Base-by-base conservation (phyloP, 768 basidiomycete species). In the Boletus reticulatus region DNA sequence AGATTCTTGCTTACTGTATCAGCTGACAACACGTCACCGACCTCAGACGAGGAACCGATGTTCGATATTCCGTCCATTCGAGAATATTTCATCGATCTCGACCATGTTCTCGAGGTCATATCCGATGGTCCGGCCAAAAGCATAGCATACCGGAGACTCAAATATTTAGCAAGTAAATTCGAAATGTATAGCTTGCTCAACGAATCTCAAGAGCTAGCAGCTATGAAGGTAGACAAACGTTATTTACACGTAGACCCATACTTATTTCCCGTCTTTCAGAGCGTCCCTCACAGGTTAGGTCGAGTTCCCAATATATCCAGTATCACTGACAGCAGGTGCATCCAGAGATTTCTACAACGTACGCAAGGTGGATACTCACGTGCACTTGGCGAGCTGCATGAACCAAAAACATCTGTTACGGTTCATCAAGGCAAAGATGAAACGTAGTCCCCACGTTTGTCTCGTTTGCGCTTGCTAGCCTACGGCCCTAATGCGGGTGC, bases 361-460 rank as follows among this genome's bases (percentile, higher is more conserved):
- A 48, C 87, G 97, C 24, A 99, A 99, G 70, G 97, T 99, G 56
- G 97, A 99, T 68, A 99, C 97, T 9, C 97, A 99, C 72, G 92
- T 99, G 29, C 97, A 99, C 66, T 93, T 98, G 69, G 96, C 96
- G 4, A 97, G 95, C 57, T 92, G 92, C 73, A 98, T 98, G 95
- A 99, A 99, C 70, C 97, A 99, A 72, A 99, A 99, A 72, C 97
- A 99, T 75, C 75, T 99, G 19, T 76, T 99, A 13, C 92, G 97
- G 10, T 98, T 99, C 75, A 98, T 99, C 77, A 99, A 99, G 72
- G 85, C 88, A n/a, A 96, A 96, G 70, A 95, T 97, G 93, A 94
- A 94, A 74, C 85, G 84, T 22, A 85, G 79, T 62, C 88, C 94
- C 2, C 67, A 94, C 46, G 93, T 92, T 53, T 42, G 81, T 66